Evolutionary conservation across 495 filamentous ascomycete species (phyloP), one percentile per base, ranked within the genome.

Genomic region (Penicillium herquei): DNA sequence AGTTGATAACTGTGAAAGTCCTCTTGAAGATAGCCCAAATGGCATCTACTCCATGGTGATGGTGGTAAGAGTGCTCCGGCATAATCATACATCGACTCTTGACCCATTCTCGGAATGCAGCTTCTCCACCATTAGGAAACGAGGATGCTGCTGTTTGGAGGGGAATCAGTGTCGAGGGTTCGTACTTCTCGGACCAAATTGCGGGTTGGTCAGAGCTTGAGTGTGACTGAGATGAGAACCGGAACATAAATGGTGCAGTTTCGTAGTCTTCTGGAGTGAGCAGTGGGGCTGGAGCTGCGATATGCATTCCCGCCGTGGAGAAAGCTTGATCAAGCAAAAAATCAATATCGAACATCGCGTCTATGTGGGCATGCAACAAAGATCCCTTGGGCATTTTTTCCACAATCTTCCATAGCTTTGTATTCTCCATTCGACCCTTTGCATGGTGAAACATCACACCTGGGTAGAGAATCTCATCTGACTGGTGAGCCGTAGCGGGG

Each of bases 361-460:
- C 87, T 50, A 94, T 70, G 71, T 97, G 91, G 7, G 91, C 88
- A 72, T 97, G 92, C 50, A 98, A 70, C 8, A 98, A 78, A 5
- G 88, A 84, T 4, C 94, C 94, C 66, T 98, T 98, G 17, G 94
- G 94, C 88, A 98, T 89, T 41, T 73, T 80, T 46, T 85, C 78
- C 4, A 96, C 81, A 51, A 97, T 94, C 57, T 81, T 80, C 90
- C 91, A 98, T 9, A 96, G 78, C 61, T 85, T 86, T 6, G 89
- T 92, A 58, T 78, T 77, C 67, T 93, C 89, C 84, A 96, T 91
- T 9, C 83, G 78, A 18, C 84, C 80, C 67, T 88, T 91, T 55
- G 90, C 90, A 21, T 91, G 75, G 8, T 79, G 82, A 63, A 96
- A 96, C 87, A 93, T 92, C 82, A 95, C 93, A 1, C 92, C 91